Base-by-base conservation (phyloP, 306 rosid species). In the Spatholobus suberectus region DNA sequence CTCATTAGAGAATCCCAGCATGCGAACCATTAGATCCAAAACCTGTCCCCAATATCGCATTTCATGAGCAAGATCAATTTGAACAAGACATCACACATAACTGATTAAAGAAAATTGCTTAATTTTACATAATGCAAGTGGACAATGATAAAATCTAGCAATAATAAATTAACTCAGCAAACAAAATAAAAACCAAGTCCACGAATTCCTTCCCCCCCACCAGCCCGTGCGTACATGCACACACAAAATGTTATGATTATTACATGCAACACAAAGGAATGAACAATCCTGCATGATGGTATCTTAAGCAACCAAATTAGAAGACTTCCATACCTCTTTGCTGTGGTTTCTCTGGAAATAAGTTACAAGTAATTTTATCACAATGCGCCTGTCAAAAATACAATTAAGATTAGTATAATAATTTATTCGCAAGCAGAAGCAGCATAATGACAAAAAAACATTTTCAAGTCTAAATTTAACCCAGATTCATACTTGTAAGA, bases 11-110 rank as follows among this genome's bases (percentile, higher is more conserved):
- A 96, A 96, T 59, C 99, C 99, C 46, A 96, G 92, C 99, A 96
- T 91, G 72, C 98, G 97, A 79, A 91, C 98, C 99, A 96, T 93
- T 68, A 96, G 92, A 84, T 93, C 99, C 89, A 96, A 88, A 79
- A 96, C 99, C 99, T 96, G 80, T 62, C 87, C 54, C 23, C 26
- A 26, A 73, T 37, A 73, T 38, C 12, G 79, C 38, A 78, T 35
- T 6, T 61, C 70, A 65, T 78, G 46, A 83, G 76, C 83, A 35
- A 17, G 70, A 65, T 44, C 67, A 73, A 77, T 69, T 65, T 70
- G 65, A 55, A 74, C 14, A 61, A 44, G 37, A 34, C 38, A 57
- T 11, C 51, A 78, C 8, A 57, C 2, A 32, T n/a, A 11, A 8
- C 62, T 38, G 58, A 17, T 40, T 40, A 34, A 66, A 73, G 17